Conservation (phyloP, 2,329 filamentous ascomycete genomes). For the Gnomoniopsis smithogilvyi region DNA sequence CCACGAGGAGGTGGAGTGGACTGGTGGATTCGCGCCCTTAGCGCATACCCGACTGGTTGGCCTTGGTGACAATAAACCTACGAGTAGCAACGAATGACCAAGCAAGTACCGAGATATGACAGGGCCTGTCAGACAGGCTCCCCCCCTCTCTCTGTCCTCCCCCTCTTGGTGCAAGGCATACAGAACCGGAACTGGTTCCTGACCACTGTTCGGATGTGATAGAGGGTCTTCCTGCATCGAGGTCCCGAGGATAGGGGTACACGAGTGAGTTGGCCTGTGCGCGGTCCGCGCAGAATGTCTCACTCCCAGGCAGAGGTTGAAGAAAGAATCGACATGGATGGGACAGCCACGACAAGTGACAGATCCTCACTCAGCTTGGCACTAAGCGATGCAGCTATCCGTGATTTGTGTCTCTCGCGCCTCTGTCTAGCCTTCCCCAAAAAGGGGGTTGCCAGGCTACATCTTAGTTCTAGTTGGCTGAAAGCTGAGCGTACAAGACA, state of each 20-base stretch:
- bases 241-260: not conserved
- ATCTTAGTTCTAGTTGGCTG: not conserved
- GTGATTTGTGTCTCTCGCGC: slow-evolving; percentile 3
- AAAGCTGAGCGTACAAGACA: not conserved
- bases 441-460: slow-evolving; percentile 1
- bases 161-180: no score
- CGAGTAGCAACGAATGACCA: not conserved
- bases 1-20: not conserved
- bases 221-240: not conserved
- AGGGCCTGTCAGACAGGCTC: not conserved
- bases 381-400: slow-evolving; percentile 5
- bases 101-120: not conserved
- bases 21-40: not conserved
- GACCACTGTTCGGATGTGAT: not conserved
- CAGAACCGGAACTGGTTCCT: no score
- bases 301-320: not conserved
- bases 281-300: not conserved
- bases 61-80: not conserved
- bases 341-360: not conserved
- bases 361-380: slow-evolving; percentile 4
- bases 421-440: not conserved
- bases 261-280: not conserved
- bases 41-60: not conserved
- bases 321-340: not conserved
- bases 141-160: no score